Evolutionary conservation across 345 rosid species (phyloP).

Genomic region (Populus davidiana): DNA sequence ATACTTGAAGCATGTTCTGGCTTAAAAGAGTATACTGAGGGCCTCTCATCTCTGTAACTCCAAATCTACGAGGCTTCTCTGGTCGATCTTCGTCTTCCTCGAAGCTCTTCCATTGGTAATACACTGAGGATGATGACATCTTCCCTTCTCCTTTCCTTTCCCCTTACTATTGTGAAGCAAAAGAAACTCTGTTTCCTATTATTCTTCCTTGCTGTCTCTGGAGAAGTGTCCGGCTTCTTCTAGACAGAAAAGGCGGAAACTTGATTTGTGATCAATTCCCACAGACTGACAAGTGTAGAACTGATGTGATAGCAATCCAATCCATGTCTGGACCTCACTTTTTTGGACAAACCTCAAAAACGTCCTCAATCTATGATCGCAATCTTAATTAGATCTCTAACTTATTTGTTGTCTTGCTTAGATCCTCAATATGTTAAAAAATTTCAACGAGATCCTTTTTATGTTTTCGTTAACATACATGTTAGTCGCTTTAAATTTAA

Average conservation of each 20-base stretch:
- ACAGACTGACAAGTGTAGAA: background rate
- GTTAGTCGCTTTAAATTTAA: no score
- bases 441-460: no score
- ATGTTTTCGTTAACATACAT: no score
- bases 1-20: conserved; percentile 68
- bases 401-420: no score
- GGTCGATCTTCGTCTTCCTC: conserved; percentile 81
- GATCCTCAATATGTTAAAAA: no score
- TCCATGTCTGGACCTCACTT: no score
- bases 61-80: conserved; percentile 83
- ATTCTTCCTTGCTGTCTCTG: background rate
- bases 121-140: conserved; percentile 39
- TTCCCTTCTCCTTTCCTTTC: background rate
- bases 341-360: no score
- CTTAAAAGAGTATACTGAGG: conserved; percentile 63
- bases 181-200: background rate
- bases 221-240: background rate
- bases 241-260: background rate
- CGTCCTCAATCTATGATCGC: no score
- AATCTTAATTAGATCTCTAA: no score
- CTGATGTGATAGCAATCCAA: background rate
- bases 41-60: conserved; percentile 87
- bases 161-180: background rate
- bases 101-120: conserved; percentile 69
- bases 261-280: background rate